Evolutionary conservation across 2,329 filamentous ascomycete species (phyloP).

Genomic region (Ustulina deusta): DNA sequence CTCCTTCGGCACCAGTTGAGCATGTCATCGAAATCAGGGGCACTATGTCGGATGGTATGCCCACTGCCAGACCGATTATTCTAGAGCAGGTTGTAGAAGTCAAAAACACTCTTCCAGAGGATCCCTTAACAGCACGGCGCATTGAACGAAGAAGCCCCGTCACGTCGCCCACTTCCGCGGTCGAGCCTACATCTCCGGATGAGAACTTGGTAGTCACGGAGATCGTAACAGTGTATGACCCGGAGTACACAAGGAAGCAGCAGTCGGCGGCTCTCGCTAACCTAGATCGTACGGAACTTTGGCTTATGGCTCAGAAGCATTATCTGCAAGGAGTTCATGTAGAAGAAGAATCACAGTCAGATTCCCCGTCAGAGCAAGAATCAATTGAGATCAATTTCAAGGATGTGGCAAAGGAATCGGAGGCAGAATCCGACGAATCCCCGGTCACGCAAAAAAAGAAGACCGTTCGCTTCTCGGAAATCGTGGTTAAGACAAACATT

Average conservation of each 20-base stretch:
- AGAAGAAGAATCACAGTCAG: slow-evolving; percentile 57
- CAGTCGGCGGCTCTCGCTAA: slow-evolving; percentile 77
- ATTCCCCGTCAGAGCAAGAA: slow-evolving; percentile 52
- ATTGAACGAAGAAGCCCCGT: slow-evolving; percentile 48
- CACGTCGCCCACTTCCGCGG: slow-evolving; percentile 50
- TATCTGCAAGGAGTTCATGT: slow-evolving; percentile 78
- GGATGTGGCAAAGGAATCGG: slow-evolving; percentile 46
- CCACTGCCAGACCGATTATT: slow-evolving; percentile 71
- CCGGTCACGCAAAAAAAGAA: slow-evolving; percentile 68
- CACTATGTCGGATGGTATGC: slow-evolving; percentile 65
- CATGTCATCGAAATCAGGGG: slow-evolving; percentile 64
- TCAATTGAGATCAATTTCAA: slow-evolving; percentile 52
- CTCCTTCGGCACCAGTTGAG: slow-evolving; percentile 67
- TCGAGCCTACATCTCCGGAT: slow-evolving; percentile 57
- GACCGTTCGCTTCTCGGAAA: slow-evolving; percentile 78
- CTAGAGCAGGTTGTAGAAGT: slow-evolving; percentile 56
- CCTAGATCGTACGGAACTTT: slow-evolving; percentile 85
- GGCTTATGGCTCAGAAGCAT: slow-evolving; percentile 84
- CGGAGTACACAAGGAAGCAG: slow-evolving; percentile 80
- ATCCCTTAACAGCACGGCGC: slow-evolving; percentile 48
- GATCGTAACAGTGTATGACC: slow-evolving; percentile 77
- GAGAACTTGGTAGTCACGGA: slow-evolving; percentile 71
- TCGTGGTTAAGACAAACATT: slow-evolving; percentile 58
- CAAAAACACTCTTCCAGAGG: slow-evolving; percentile 47
- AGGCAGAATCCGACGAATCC: slow-evolving; percentile 46